Evolutionary conservation across 1,139 yeast species (phyloP).

Genomic region (Chernovozyma sophiae-reginae): DNA sequence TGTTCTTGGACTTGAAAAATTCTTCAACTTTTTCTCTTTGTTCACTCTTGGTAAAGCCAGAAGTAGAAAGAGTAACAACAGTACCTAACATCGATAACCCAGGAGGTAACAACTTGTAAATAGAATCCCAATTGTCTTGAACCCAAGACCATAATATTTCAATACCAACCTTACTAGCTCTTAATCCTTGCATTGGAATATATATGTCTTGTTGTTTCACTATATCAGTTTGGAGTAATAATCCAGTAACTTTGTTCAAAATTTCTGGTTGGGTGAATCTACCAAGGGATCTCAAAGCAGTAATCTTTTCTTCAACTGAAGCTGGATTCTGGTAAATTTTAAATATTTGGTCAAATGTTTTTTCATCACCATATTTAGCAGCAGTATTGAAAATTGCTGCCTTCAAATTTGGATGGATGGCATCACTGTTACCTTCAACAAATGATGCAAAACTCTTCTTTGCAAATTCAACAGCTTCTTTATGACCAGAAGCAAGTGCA

Average conservation of each 20-base stretch:
- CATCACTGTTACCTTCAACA: slow-evolving; percentile 60
- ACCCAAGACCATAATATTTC: slow-evolving; percentile 75
- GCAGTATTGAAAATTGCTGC: slow-evolving; percentile 63
- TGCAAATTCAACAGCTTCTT: slow-evolving; percentile 51
- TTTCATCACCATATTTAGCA: slow-evolving; percentile 62
- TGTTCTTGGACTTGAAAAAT: slow-evolving; percentile 59
- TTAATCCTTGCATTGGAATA: slow-evolving; percentile 71
- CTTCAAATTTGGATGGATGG: slow-evolving; percentile 80
- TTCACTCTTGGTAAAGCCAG: slow-evolving; percentile 64
- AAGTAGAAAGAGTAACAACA: slow-evolving; percentile 57
- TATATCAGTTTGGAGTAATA: slow-evolving; percentile 62
- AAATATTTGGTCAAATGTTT: slow-evolving; percentile 61
- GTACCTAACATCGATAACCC: slow-evolving; percentile 74
- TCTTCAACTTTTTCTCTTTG: slow-evolving; percentile 53
- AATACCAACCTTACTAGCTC: slow-evolving; percentile 59
- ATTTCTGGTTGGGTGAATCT: slow-evolving; percentile 56
- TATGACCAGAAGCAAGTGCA: slow-evolving; percentile 61
- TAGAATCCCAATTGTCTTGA: slow-evolving; percentile 65
- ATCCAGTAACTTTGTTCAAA: slow-evolving; percentile 55
- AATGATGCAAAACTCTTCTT: slow-evolving; percentile 55
- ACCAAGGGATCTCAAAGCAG: slow-evolving; percentile 76
- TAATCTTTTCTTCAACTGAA: slow-evolving; percentile 68
- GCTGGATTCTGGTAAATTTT: slow-evolving; percentile 62
- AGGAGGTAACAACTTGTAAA: slow-evolving; percentile 71
- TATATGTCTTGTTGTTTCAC: slow-evolving; percentile 80